A percentile compares a stretch with the other conserved stretches of the same genome.
These are phyloP conservation scores for Candida smagusa DNA, from an alignment of 1,139 yeast genomes.

Conservation along the genomic window DNA sequence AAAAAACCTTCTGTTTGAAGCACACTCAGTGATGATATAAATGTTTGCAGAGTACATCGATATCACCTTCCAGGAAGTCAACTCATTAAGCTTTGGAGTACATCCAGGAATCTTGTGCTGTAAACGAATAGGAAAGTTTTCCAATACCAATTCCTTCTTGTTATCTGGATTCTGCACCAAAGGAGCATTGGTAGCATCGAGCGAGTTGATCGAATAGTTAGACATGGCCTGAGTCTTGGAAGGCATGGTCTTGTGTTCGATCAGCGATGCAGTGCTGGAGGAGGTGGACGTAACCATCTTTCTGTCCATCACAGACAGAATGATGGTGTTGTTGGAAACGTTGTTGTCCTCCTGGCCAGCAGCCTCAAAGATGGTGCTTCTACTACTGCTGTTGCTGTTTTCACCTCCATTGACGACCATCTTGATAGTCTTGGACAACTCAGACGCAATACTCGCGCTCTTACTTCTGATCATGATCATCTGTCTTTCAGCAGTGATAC, in stretches of 20 bases:
- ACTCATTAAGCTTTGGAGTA: slow-evolving; percentile 27
- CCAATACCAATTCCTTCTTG: slow-evolving; percentile 19
- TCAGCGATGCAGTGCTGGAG: slow-evolving; percentile 29
- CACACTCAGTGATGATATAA: slow-evolving; percentile 24
- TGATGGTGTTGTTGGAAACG: slow-evolving; percentile 31
- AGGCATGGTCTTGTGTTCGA: slow-evolving; percentile 7
- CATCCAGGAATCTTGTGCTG: slow-evolving; percentile 35
- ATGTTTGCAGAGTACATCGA: slow-evolving; percentile 38
- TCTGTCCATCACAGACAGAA: slow-evolving; percentile 29
- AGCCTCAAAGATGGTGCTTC: slow-evolving; percentile 16
- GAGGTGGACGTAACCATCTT: slow-evolving; percentile 34
- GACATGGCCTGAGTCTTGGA: slow-evolving; percentile 9
- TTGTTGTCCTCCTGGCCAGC: slow-evolving; percentile 12
- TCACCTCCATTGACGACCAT: slow-evolving; percentile 24
- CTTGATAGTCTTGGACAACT: slow-evolving; percentile 25
- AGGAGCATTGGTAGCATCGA: slow-evolving; percentile 12
- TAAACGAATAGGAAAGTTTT: slow-evolving; percentile 35
- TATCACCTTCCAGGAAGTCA: slow-evolving; percentile 44
- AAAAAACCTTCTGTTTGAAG: slow-evolving; percentile 26
- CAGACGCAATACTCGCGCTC: slow-evolving; percentile 24
- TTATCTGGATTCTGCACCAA: slow-evolving; percentile 15
- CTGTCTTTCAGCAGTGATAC: slow-evolving; percentile 28
- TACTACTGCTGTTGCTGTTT: slow-evolving; percentile 7
- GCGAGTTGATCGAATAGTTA: slow-evolving; percentile 12
- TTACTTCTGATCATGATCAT: slow-evolving; percentile 36